Evolutionary conservation across 176 grass and related monocot genomes (phyloP).

Genomic region (Bonia amplexicaulis): DNA sequence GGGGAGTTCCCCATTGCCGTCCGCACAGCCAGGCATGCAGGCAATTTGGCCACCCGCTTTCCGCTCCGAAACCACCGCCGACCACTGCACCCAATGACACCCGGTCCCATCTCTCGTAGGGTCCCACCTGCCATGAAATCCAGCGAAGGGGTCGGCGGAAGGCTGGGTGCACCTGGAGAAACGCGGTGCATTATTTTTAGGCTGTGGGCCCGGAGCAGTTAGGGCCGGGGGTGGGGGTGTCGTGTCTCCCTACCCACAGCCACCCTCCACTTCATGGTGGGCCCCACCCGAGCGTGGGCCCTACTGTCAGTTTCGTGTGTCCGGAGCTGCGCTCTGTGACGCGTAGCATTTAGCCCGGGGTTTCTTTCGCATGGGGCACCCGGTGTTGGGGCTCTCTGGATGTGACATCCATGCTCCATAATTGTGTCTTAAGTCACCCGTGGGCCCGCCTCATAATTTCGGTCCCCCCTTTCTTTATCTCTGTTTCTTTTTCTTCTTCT

Average conservation of each 20-base stretch:
- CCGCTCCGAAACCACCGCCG: accelerated
- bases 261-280: constrained; percentile 20
- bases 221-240: constrained; percentile 19
- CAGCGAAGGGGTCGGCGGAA: accelerated
- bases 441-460: neutral
- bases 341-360: neutral
- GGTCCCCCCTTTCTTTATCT: neutral
- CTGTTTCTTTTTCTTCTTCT: no score
- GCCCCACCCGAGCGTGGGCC: neutral
- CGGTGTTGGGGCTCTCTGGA: neutral
- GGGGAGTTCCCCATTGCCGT: constrained; percentile 7
- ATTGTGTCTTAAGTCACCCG: neutral
- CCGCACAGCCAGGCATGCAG: neutral
- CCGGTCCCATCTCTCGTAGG: accelerated
- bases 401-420: constrained; percentile 21
- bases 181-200: neutral
- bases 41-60: no score
- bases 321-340: accelerated
- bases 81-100: neutral
- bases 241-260: constrained; percentile 26
- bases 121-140: neutral
- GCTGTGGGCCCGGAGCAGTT: neutral
- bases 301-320: neutral
- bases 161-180: neutral
- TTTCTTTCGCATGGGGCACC: neutral